These are phyloP conservation scores for Kwoniella heveanensis DNA, from an alignment of 768 basidiomycete genomes.

Conservation along the genomic window DNA sequence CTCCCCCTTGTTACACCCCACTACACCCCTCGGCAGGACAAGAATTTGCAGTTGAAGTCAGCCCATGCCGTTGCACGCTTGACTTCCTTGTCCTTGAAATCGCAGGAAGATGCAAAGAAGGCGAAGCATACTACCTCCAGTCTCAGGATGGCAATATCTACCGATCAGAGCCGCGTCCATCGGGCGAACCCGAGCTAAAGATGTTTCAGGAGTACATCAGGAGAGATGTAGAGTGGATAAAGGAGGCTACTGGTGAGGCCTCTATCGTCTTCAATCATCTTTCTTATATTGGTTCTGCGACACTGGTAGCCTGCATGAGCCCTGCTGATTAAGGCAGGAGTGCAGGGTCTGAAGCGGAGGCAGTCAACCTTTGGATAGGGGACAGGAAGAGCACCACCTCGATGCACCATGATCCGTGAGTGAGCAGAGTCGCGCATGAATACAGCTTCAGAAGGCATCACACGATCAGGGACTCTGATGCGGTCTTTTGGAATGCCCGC, in stretches of 20 bases:
- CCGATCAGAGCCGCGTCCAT: slow-evolving; percentile 22
- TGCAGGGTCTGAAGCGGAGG: slow-evolving; percentile 69
- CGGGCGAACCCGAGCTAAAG: slow-evolving; percentile 62
- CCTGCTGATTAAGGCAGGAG: slow-evolving; percentile 4
- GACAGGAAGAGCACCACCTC: slow-evolving; percentile 74
- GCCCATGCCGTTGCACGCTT: too few relatives aligned
- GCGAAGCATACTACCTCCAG: slow-evolving; percentile 72
- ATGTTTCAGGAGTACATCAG: slow-evolving; percentile 69
- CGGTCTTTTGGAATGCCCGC: too few relatives aligned
- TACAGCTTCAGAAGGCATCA: too few relatives aligned
- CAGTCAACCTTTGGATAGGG: slow-evolving; percentile 93
- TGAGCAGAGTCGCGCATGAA: too few relatives aligned
- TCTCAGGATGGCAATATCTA: slow-evolving; percentile 90
- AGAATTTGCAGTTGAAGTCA: too few relatives aligned
- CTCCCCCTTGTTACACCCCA: too few relatives aligned
- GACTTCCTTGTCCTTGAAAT: not conserved
- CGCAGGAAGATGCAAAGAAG: slow-evolving; percentile 21
- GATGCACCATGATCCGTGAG: slow-evolving; percentile 68
- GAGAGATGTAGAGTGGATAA: slow-evolving; percentile 71
- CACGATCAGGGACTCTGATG: too few relatives aligned
- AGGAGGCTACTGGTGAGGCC: slow-evolving; percentile 72
- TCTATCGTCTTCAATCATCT: not conserved
- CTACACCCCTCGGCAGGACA: too few relatives aligned
- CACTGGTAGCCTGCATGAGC: too few relatives aligned
- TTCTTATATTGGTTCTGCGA: too few relatives aligned